phyloP scores from a whole-genome alignment of 2,329 filamentous ascomycete species.

The Dothidotthia symphoricarpi region DNA sequence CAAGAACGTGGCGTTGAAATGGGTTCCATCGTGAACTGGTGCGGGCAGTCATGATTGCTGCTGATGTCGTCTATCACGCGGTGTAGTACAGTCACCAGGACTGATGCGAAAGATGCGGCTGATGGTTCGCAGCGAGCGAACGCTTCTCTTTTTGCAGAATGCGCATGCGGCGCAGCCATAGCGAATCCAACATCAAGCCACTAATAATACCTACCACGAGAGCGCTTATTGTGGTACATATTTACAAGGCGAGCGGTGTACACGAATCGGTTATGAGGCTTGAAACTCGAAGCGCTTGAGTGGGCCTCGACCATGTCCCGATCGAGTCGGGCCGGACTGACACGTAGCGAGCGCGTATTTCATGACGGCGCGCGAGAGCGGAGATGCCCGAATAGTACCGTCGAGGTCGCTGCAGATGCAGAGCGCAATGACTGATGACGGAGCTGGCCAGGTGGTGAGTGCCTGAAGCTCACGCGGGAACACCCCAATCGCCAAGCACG shows the following conservation, averaged over 20 bases:
- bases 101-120: constrained; percentile 10
- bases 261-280: constrained; percentile 24
- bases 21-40: constrained; percentile 13
- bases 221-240: constrained; percentile 21
- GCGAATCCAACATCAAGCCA: constrained; percentile 15
- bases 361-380: no score
- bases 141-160: constrained; percentile 22
- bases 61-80: constrained; percentile 7
- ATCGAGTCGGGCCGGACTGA: no score
- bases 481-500: no score
- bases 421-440: no score
- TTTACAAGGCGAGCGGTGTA: constrained; percentile 5
- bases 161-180: constrained; percentile 24
- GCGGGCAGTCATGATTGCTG: constrained; percentile 13
- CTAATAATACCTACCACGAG: constrained; percentile 12
- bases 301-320: constrained; percentile 3
- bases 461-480: no score
- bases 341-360: no score
- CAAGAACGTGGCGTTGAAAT: constrained; percentile 9
- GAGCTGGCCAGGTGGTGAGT: no score
- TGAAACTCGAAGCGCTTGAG: constrained; percentile 28
- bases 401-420: no score
- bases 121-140: constrained; percentile 26
- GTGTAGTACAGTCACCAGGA: constrained; percentile 4
- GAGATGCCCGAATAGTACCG: no score